Evolutionary conservation across 208 protist species (phyloP).

Genomic region (Porcisia deanei): DNA sequence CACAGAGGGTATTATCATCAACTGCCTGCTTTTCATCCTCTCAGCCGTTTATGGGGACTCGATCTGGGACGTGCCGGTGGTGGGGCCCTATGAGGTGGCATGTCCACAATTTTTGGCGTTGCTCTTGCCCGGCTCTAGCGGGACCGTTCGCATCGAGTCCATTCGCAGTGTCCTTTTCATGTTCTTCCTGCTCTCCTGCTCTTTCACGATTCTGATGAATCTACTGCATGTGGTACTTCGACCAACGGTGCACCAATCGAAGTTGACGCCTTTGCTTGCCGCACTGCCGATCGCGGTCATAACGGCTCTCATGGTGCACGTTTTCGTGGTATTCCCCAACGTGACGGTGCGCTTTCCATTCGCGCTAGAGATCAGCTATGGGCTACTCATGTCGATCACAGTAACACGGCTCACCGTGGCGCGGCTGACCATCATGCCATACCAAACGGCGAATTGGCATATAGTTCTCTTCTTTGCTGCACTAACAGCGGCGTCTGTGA

Average conservation of each 20-base stretch:
- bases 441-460: conserved; percentile 48
- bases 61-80: conserved; percentile 51
- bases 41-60: conserved; percentile 38
- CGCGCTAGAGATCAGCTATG: conserved; percentile 80
- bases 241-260: conserved; percentile 34
- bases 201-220: conserved; percentile 61
- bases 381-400: conserved; percentile 66
- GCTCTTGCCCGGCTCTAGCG: conserved; percentile 20
- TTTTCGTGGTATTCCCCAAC: conserved; percentile 45
- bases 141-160: conserved; percentile 44
- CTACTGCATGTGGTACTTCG: conserved; percentile 47
- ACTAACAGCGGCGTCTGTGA: conserved; percentile 24
- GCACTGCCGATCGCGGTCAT: conserved; percentile 48
- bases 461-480: conserved; percentile 33
- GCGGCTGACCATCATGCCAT: conserved; percentile 78
- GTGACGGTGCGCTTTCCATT: conserved; percentile 61
- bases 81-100: conserved; percentile 43
- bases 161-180: conserved; percentile 52
- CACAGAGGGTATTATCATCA: conserved; percentile 84
- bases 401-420: conserved; percentile 80
- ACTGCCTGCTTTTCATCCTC: conserved; percentile 60
- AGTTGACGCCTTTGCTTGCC: conserved; percentile 35
- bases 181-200: conserved; percentile 33
- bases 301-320: conserved; percentile 44
- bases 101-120: conserved; percentile 7